Evolutionary conservation across 2,329 filamentous ascomycete species (phyloP), one percentile per base, ranked within the genome.

Genomic region (Trichoderma aggressivum): DNA sequence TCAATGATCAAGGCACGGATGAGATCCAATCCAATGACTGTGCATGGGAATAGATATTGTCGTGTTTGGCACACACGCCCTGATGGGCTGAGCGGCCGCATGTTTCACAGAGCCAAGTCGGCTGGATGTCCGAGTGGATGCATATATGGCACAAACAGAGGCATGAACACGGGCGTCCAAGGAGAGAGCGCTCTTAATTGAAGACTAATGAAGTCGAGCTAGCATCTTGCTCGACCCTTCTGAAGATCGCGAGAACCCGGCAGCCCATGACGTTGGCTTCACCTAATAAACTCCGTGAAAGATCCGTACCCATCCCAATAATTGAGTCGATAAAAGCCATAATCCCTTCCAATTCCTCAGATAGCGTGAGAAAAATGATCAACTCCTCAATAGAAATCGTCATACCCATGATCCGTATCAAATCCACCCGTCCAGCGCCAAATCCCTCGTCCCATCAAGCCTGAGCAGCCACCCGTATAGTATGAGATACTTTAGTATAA

Each of bases 11-110:
- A 18, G 36, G 36, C 2, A 3, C 3, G 8, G 11, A 47, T 47
- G 5, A 3, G 18, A 21, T 11, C 0, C 11, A 1, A 47, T 0
- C 10, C 4, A 47, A 11, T 2, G n/a, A 3, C 1, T 6, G 3
- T 47, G 4, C n/a, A 3, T 47, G 43, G 43, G 10, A 50, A 21
- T 21, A 21, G 0, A 21, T 7, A 21, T 50, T 50, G n/a, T 21
- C 3, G 3, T 50, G 43, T 12, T 50, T 21, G 2, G n/a, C n/a
- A 11, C 8, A 50, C 43, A 47, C n/a, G 4, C 43, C 5, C 5
- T 6, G n/a, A 6, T 47, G 43, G 2, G n/a, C n/a, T 47, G 18
- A 6, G 18, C 12, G 4, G 0, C 8, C 6, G 43, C 2, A 8
- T 47, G 18, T 21, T 4, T 12, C n/a, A 47, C 43, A 47, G 8